phyloP scores from a whole-genome alignment of 2,329 filamentous ascomycete species.

The Aureobasidium sp. region DNA sequence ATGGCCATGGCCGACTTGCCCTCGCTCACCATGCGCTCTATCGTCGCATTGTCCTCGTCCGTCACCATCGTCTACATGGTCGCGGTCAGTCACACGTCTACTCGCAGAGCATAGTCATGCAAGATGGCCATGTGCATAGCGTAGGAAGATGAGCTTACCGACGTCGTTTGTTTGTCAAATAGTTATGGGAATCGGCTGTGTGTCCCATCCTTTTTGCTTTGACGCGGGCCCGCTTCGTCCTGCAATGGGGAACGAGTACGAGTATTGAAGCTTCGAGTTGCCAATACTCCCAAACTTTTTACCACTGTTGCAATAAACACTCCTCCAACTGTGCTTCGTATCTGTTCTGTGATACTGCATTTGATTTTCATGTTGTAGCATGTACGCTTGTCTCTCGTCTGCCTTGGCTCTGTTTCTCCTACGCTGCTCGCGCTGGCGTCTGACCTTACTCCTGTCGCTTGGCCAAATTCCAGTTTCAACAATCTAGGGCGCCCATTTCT shows the following conservation, averaged over 20 bases:
- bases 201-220: slow-evolving; percentile 2
- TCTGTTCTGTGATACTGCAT: neutral
- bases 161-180: slow-evolving; percentile 5
- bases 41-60: slow-evolving; percentile 10
- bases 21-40: slow-evolving; percentile 10
- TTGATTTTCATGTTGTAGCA: neutral
- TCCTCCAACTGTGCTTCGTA: neutral
- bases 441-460: neutral
- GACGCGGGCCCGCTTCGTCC: neutral
- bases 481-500: neutral
- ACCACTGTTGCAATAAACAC: neutral
- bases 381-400: neutral
- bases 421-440: neutral
- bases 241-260: neutral
- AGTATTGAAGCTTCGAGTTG: neutral
- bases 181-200: neutral
- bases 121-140: neutral
- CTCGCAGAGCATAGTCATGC: neutral
- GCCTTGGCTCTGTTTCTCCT: neutral
- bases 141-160: slow-evolving; percentile 1
- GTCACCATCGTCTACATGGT: slow-evolving; percentile 10
- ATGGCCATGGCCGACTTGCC: slow-evolving; percentile 12
- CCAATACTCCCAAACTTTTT: neutral
- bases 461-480: neutral
- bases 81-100: neutral